Evolutionary conservation across 192 early-diverging fungal species (phyloP).

Genomic region (Tieghemiomyces parasiticus): DNA sequence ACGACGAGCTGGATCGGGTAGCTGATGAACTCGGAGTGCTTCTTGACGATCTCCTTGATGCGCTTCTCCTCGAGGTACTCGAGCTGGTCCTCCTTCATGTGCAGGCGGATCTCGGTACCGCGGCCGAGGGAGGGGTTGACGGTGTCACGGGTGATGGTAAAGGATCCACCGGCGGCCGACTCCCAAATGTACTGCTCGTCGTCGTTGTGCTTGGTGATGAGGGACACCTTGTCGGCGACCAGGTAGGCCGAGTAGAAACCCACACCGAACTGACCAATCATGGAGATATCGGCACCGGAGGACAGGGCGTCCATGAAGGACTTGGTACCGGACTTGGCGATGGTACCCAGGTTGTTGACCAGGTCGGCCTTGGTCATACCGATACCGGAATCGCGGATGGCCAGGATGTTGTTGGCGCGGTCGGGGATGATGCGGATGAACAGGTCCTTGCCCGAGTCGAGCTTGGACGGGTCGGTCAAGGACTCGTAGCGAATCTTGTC

Average conservation of each 20-base stretch:
- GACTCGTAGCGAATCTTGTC: conserved; percentile 99
- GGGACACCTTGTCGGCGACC: conserved; percentile 91
- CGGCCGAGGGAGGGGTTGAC: conserved; percentile 81
- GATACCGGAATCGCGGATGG: conserved; percentile 46
- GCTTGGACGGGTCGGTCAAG: conserved; percentile 74
- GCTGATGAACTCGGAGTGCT: conserved; percentile 99
- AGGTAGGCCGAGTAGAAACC: conserved; percentile 99
- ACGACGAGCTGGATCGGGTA: conserved; percentile 96
- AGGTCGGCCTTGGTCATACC: conserved; percentile 94
- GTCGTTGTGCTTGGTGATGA: conserved; percentile 95
- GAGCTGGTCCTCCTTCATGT: conserved; percentile 96
- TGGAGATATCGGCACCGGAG: conserved; percentile 93
- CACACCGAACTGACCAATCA: conserved; percentile 99
- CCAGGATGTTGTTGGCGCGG: conserved; percentile 38
- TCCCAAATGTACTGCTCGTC: conserved; percentile 91
- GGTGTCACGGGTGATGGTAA: conserved; percentile 91
- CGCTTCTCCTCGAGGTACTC: conserved; percentile 98
- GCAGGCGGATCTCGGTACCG: conserved; percentile 88
- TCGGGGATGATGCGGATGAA: conserved; percentile 63
- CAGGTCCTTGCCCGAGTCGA: conserved; percentile 86
- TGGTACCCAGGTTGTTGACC: conserved; percentile 97
- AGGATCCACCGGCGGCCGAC: conserved; percentile 36
- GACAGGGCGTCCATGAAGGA: conserved; percentile 98
- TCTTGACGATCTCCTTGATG: conserved; percentile 99
- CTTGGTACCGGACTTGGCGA: conserved; percentile 99